A percentile compares a stretch with the other conserved stretches of the same genome.
phyloP scores from a whole-genome alignment of 1,284 basidiomycete genomes.

The Puccinia coronata region DNA sequence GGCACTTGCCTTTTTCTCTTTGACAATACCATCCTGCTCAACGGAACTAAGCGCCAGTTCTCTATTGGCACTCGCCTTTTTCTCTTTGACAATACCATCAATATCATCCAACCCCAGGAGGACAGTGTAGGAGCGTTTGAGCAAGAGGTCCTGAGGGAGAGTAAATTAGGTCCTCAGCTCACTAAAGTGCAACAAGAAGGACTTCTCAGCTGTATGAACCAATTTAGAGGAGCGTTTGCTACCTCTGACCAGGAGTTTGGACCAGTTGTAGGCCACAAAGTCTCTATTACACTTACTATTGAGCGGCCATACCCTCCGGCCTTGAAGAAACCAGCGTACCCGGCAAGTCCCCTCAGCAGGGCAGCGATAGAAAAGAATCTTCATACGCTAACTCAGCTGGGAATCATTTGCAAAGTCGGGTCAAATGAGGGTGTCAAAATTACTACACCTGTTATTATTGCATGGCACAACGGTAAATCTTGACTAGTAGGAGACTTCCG shows the following conservation, averaged over 20 bases:
- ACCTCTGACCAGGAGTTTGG: neutral
- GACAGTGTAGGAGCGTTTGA: neutral
- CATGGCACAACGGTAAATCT: conserved; percentile 9
- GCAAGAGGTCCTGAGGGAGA: neutral
- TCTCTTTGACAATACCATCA: neutral
- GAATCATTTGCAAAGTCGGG: neutral
- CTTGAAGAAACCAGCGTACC: no score
- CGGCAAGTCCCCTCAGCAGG: neutral
- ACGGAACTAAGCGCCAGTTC: no score
- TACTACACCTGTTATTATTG: conserved; percentile 1
- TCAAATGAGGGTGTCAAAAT: neutral
- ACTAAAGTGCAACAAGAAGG: neutral
- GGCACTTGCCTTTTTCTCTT: neutral
- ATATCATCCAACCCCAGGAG: neutral
- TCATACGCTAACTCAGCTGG: neutral
- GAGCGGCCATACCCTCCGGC: neutral
- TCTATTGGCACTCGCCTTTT: no score
- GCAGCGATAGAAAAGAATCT: neutral
- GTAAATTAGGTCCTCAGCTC: neutral
- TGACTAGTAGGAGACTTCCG: neutral
- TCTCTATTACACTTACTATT: neutral
- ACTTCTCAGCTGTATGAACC: neutral
- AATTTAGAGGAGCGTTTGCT: neutral
- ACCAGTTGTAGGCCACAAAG: neutral
- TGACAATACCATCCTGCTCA: no score